Base-by-base conservation (phyloP, 2,329 filamentous ascomycete genomes). In the Knufia petricola region DNA sequence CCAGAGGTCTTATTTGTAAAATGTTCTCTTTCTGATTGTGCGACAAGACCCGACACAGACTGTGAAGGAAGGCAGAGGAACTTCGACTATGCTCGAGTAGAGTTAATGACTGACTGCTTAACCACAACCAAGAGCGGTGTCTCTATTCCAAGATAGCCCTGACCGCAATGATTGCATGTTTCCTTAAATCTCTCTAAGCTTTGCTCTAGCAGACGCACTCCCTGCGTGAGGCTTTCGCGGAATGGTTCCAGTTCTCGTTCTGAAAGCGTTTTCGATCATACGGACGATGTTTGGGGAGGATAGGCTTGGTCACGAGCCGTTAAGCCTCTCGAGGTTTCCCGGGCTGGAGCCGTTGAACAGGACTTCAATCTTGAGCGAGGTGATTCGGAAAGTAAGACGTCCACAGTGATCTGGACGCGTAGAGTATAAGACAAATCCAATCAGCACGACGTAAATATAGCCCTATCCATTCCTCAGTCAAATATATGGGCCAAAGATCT, bases 381-480 rank as follows among this genome's bases (percentile, higher is more conserved):
- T 37, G 34, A 37, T 37, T 37, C 34, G 34, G 34, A 20, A n/a
- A 37, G 34, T 37, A 37, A 37, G 34, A 37, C 34, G 34, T 37
- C 34, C 34, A 37, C 34, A 37, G 34, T 37, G 34, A 37, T 37
- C 34, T 6, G 34, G 34, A 37, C 34, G 34, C 34, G 34, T 37
- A 37, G 34, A 37, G 34, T n/a, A 37, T n/a, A 37, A 37, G 34
- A 37, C 34, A 37, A 37, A n/a, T 37, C 34, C 34, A 37, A 37
- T n/a, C 34, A 37, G 34, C 15, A 37, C 34, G 34, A 37, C 34
- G 34, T 37, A 37, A 37, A 7, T n/a, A 37, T 37, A 37, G 34
- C 34, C 34, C 34, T 37, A 37, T 37, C 15, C 15, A 37, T 37
- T 37, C 34, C 34, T 37, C 34, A 7, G 34, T 37, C 34, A 37